A percentile compares a stretch with the other conserved stretches of the same genome.
These are phyloP conservation scores for Cucurbita pepo DNA, from an alignment of 306 rosid species.

Conservation along the genomic window DNA sequence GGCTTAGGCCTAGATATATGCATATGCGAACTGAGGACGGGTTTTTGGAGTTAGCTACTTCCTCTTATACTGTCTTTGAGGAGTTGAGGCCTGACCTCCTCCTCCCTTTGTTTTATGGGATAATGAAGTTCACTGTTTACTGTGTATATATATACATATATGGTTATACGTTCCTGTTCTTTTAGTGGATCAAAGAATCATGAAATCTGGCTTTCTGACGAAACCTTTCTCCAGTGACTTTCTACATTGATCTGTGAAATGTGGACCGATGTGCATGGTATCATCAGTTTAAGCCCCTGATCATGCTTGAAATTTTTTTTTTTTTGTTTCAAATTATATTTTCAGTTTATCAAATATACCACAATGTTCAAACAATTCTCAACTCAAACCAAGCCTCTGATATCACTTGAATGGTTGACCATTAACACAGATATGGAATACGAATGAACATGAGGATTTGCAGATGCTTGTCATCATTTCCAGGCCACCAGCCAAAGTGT, in stretches of 20 bases:
- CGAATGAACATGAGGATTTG: constrained; percentile 64
- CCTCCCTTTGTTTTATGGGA: background rate
- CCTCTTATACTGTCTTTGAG: background rate
- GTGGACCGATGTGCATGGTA: background rate
- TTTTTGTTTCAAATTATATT: background rate
- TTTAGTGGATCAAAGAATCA: background rate
- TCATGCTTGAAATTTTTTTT: background rate
- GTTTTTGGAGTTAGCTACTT: no score
- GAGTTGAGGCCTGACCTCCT: background rate
- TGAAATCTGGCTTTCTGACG: background rate
- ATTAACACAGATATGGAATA: constrained; percentile 51
- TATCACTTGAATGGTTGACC: background rate
- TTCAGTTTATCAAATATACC: background rate
- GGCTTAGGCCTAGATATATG: no score
- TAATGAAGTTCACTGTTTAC: background rate
- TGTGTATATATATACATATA: background rate
- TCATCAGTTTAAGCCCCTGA: background rate
- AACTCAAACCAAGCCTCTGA: background rate
- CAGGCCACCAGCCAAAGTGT: constrained; percentile 85
- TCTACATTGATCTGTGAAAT: background rate
- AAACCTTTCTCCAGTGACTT: background rate
- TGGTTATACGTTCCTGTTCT: background rate
- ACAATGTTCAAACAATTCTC: background rate
- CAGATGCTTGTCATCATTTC: constrained; percentile 68
- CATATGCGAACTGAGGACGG: no score